phyloP scores from a whole-genome alignment of 2,329 filamentous ascomycete genomes.

The Pyrenophora teres region DNA sequence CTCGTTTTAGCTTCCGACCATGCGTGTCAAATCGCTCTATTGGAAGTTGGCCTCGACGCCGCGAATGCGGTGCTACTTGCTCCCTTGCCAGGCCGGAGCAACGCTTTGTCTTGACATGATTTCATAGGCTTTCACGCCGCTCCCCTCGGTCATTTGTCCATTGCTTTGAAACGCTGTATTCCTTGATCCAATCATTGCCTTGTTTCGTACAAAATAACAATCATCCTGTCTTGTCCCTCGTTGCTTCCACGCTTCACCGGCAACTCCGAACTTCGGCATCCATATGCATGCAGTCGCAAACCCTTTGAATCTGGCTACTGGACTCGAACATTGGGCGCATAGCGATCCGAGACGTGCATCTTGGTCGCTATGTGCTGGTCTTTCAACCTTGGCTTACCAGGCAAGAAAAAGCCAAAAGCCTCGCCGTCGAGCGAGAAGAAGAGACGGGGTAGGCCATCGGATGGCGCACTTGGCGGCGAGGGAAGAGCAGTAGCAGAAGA shows the following conservation, averaged over 20 bases:
- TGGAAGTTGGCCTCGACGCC: conserved; percentile 38
- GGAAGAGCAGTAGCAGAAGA: conserved; percentile 30
- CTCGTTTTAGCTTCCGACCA: conserved; percentile 46
- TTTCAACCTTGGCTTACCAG: conserved; percentile 40
- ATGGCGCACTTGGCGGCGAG: conserved; percentile 31
- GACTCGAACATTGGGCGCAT: conserved; percentile 29
- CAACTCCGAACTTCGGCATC: conserved; percentile 36
- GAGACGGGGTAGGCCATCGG: conserved; percentile 31
- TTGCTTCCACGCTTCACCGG: conserved; percentile 22
- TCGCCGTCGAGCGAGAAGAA: conserved; percentile 37
- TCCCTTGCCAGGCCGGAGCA: conserved; percentile 25
- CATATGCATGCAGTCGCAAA: conserved; percentile 29
- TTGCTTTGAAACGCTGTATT: conserved; percentile 33
- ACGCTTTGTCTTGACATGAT: conserved; percentile 38
- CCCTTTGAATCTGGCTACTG: conserved; percentile 18
- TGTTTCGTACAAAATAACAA: conserved; percentile 35
- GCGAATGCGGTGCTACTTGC: conserved; percentile 31
- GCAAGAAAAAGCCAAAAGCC: conserved; percentile 37
- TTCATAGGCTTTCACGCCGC: conserved; percentile 33
- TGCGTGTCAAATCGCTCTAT: conserved; percentile 32
- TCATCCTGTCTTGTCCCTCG: conserved; percentile 30
- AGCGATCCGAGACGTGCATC: conserved; percentile 30
- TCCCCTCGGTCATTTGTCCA: conserved; percentile 23
- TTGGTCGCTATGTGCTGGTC: conserved; percentile 46
- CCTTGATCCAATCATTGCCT: conserved; percentile 27